Conservation (phyloP, 208 protist species). For the Leptomonas seymouri region DNA sequence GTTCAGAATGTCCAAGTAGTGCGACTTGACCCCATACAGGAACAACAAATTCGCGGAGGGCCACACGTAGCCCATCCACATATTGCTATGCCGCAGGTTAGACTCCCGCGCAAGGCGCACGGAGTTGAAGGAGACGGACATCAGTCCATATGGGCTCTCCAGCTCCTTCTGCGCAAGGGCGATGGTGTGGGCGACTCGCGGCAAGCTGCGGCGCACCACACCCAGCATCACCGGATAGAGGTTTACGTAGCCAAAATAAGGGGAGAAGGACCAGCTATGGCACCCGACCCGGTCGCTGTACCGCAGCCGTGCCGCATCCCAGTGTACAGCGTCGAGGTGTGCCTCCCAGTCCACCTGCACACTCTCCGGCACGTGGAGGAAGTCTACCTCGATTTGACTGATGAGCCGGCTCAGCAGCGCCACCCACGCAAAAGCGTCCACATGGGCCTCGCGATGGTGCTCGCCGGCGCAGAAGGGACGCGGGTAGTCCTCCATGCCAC, state of each 20-base stretch:
- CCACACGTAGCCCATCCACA: constrained; percentile 78
- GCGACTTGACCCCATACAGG: constrained; percentile 60
- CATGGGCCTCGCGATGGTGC: constrained; percentile 67
- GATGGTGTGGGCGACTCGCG: constrained; percentile 45
- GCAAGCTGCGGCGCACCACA: constrained; percentile 43
- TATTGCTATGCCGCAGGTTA: constrained; percentile 56
- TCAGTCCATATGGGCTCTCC: constrained; percentile 62
- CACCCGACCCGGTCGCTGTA: constrained; percentile 80
- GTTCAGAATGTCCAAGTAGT: constrained; percentile 53
- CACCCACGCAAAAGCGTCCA: constrained; percentile 85
- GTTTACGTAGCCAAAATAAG: constrained; percentile 81
- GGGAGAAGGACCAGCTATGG: constrained; percentile 48
- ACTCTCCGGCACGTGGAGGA: constrained; percentile 50
- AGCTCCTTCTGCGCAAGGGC: constrained; percentile 54
- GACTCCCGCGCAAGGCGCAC: constrained; percentile 57
- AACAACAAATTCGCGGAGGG: constrained; percentile 67
- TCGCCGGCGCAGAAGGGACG: constrained; percentile 56
- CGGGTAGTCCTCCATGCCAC: constrained; percentile 88
- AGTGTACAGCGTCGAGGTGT: constrained; percentile 75
- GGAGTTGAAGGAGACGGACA: constrained; percentile 74
- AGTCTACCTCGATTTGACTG: constrained; percentile 52
- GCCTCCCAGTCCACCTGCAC: constrained; percentile 71
- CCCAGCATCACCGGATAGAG: constrained; percentile 76
- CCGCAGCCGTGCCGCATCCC: constrained; percentile 54
- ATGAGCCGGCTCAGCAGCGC: constrained; percentile 72